phyloP scores from a whole-genome alignment of 2,329 filamentous ascomycete genomes.

The Gaeumannomyces tritici region DNA sequence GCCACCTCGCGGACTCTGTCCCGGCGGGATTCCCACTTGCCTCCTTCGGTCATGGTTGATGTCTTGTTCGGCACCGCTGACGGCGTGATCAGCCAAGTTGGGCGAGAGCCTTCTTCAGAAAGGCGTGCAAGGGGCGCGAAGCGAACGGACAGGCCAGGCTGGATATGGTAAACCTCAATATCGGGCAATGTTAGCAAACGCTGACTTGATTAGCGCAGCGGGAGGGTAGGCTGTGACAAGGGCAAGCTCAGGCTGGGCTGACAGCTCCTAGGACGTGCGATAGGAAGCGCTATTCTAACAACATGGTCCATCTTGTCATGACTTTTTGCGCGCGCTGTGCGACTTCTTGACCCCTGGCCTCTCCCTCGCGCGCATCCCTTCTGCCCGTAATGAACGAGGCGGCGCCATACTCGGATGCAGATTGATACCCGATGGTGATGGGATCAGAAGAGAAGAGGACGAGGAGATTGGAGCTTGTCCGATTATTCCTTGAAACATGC shows the following conservation, averaged over 20 bases:
- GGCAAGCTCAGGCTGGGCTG: not conserved
- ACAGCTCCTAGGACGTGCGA: not conserved
- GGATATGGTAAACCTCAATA: too few relatives aligned
- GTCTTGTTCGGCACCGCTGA: not conserved
- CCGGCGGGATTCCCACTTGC: not conserved
- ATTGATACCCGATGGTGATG: not conserved
- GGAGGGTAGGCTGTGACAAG: not conserved
- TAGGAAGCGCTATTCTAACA: not conserved
- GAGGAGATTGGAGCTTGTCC: not conserved
- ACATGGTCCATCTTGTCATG: too few relatives aligned
- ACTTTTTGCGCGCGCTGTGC: too few relatives aligned
- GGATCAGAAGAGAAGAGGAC: not conserved
- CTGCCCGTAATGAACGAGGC: not conserved
- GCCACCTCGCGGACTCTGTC: too few relatives aligned
- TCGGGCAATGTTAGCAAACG: not conserved
- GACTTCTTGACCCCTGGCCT: not conserved
- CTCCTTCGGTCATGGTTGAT: not conserved
- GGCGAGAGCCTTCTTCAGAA: not conserved
- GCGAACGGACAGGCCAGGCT: not conserved
- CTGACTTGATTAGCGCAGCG: not conserved
- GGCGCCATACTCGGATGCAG: not conserved
- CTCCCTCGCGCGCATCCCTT: not conserved
- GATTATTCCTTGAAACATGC: not conserved
- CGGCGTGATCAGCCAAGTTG: too few relatives aligned
- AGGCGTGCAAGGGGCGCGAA: not conserved